Conservation (phyloP, 129 eudicot species). For the Flaveria bidentis region DNA sequence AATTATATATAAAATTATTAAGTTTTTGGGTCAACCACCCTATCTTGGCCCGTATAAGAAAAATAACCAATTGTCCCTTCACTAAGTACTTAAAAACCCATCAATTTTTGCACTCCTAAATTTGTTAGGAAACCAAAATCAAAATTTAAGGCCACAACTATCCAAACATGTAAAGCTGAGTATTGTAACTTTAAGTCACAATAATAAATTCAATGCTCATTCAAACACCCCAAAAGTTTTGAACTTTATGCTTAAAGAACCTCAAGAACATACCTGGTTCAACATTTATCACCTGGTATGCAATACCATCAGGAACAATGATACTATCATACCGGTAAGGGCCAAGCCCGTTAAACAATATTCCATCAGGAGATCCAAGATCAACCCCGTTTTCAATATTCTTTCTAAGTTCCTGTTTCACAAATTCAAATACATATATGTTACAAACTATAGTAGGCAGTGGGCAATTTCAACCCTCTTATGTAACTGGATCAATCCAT, state of each 20-base stretch:
- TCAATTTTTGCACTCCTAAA: not conserved
- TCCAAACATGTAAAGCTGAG: not conserved
- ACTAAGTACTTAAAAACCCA: not conserved
- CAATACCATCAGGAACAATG: conserved; percentile 59
- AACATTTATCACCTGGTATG: conserved; percentile 66
- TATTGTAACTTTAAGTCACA: not conserved
- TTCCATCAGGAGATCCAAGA: conserved; percentile 90
- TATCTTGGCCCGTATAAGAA: not conserved
- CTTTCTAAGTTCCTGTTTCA: conserved; percentile 74
- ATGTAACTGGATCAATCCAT: not conserved
- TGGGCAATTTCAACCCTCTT: not conserved
- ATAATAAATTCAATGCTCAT: not conserved
- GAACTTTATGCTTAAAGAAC: conserved; percentile 20
- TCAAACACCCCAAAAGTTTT: conserved; percentile 11
- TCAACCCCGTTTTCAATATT: conserved; percentile 62
- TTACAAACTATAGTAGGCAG: conserved; percentile 7
- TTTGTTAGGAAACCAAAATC: not conserved
- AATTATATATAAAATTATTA: not conserved
- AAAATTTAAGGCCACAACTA: not conserved
- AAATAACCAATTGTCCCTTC: not conserved
- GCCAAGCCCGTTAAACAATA: conserved; percentile 83
- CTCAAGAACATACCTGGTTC: conserved; percentile 70
- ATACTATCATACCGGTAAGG: conserved; percentile 74
- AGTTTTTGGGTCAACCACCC: not conserved
- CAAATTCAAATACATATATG: conserved; percentile 16